These are phyloP conservation scores for Pistacia atlantica DNA, from an alignment of 345 rosid genomes.

Conservation along the genomic window DNA sequence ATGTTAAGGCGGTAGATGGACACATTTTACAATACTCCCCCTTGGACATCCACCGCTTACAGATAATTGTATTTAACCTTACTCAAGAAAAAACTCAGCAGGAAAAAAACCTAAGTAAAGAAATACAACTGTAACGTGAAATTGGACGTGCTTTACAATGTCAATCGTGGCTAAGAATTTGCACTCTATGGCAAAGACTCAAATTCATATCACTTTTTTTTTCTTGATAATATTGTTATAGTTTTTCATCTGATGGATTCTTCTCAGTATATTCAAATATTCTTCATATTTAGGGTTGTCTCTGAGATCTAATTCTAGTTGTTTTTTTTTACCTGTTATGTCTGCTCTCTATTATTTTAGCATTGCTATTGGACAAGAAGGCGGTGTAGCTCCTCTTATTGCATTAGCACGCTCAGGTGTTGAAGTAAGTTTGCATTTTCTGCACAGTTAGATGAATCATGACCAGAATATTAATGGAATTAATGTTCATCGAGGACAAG, in stretches of 20 bases:
- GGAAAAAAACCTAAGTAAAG: no score
- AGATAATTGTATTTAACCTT: no score
- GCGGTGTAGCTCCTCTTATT: slow-evolving; percentile 45
- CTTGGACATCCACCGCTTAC: no score
- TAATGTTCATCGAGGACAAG: not conserved
- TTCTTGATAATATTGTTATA: not conserved
- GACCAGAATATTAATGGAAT: not conserved
- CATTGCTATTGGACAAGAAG: slow-evolving; percentile 46
- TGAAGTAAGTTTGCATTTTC: slow-evolving; percentile 27
- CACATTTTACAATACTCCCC: no score
- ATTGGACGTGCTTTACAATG: not conserved
- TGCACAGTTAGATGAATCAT: not conserved
- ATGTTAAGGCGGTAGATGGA: no score
- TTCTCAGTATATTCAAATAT: not conserved
- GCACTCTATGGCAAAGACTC: not conserved
- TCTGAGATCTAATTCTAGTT: slow-evolving; percentile 2
- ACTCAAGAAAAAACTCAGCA: no score
- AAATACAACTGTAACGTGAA: no score
- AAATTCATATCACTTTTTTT: not conserved
- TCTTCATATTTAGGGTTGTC: not conserved
- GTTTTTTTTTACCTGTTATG: not conserved
- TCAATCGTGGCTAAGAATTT: not conserved
- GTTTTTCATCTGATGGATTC: slow-evolving; percentile 4
- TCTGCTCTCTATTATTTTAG: slow-evolving; percentile 20
- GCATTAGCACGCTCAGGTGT: slow-evolving; percentile 36